Conservation (phyloP, 768 basidiomycete genomes). For the Panaeolus papilionaceus region DNA sequence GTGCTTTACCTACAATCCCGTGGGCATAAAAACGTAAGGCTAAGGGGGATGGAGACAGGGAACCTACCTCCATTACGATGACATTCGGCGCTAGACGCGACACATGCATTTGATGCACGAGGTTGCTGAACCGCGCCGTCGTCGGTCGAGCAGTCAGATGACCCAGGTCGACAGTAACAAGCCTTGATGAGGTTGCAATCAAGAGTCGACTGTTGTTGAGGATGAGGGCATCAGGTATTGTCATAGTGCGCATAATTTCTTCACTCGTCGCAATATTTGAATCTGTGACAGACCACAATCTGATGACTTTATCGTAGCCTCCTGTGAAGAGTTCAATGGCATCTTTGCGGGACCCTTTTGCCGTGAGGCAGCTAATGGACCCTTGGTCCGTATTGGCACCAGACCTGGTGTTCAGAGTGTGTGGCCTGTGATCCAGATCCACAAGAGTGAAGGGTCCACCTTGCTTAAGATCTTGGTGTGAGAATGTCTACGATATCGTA, state of each 20-base stretch:
- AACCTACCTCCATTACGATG: conserved; percentile 53
- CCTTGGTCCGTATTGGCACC: conserved; percentile 16
- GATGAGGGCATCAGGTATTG: conserved; percentile 45
- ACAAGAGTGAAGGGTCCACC: conserved; percentile 35
- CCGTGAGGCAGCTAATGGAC: conserved; percentile 48
- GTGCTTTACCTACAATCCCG: conserved; percentile 48
- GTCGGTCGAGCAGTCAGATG: conserved; percentile 35
- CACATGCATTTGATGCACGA: conserved; percentile 51
- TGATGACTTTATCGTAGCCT: conserved; percentile 51
- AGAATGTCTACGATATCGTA: conserved; percentile 1
- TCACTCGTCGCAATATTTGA: conserved; percentile 25
- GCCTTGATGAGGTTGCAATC: conserved; percentile 38
- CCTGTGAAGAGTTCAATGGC: conserved; percentile 50
- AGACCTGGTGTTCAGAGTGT: conserved; percentile 24
- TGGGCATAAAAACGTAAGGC: conserved; percentile 22
- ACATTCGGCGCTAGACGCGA: conserved; percentile 50
- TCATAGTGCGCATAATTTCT: conserved; percentile 27
- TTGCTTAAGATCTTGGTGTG: conserved; percentile 22
- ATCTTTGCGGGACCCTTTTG: conserved; percentile 33
- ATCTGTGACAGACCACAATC: conserved; percentile 44
- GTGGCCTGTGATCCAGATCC: conserved; percentile 38
- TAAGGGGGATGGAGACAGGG: conserved; percentile 19
- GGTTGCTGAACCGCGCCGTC: conserved; percentile 42
- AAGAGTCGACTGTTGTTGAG: conserved; percentile 42
- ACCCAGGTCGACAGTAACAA: conserved; percentile 46